A percentile compares a stretch with the other conserved stretches of the same genome.
Conservation (phyloP, 805 yeast genomes). For the Metschnikowia continentalis region DNA sequence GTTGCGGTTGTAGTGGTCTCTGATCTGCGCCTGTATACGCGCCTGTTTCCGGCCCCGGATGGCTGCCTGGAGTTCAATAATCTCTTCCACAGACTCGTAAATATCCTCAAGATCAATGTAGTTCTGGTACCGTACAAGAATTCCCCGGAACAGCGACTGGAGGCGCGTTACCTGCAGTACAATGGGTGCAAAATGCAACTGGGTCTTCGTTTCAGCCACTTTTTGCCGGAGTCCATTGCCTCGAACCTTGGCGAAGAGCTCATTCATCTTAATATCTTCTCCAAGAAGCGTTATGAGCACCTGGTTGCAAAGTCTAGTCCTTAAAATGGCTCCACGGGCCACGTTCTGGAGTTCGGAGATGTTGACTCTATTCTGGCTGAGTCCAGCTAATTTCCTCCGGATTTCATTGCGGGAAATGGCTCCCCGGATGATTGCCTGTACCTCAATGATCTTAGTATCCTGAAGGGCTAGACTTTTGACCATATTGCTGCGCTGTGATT, state of each 20-base stretch:
- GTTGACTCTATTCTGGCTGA: slow-evolving; percentile 5
- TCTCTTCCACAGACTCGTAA: slow-evolving; percentile 37
- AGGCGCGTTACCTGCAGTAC: slow-evolving; percentile 32
- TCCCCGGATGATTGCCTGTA: slow-evolving; percentile 42
- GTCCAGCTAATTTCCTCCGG: slow-evolving; percentile 10
- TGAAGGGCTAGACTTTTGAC: slow-evolving; percentile 6
- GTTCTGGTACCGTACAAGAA: slow-evolving; percentile 50
- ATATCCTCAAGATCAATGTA: slow-evolving; percentile 54
- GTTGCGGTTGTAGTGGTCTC: slow-evolving; percentile 51
- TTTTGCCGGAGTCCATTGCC: slow-evolving; percentile 38
- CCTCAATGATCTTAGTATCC: slow-evolving; percentile 17
- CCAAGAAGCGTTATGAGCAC: slow-evolving; percentile 39
- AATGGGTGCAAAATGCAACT: slow-evolving; percentile 5
- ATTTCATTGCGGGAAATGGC: slow-evolving; percentile 25
- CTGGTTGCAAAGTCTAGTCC: slow-evolving; percentile 40
- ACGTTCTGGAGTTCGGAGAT: slow-evolving; percentile 38
- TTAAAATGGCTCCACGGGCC: slow-evolving; percentile 41
- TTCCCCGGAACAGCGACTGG: slow-evolving; percentile 63
- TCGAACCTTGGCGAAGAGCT: slow-evolving; percentile 41
- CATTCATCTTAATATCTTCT: slow-evolving; percentile 35
- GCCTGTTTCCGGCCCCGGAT: slow-evolving; percentile 50
- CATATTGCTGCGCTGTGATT: slow-evolving; percentile 1
- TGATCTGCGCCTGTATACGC: slow-evolving; percentile 19
- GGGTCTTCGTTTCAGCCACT: slow-evolving; percentile 17
- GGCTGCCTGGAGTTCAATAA: slow-evolving; percentile 50